Base-by-base conservation (phyloP, 352 stramenopile genomes). In the Phytophthora melonis region DNA sequence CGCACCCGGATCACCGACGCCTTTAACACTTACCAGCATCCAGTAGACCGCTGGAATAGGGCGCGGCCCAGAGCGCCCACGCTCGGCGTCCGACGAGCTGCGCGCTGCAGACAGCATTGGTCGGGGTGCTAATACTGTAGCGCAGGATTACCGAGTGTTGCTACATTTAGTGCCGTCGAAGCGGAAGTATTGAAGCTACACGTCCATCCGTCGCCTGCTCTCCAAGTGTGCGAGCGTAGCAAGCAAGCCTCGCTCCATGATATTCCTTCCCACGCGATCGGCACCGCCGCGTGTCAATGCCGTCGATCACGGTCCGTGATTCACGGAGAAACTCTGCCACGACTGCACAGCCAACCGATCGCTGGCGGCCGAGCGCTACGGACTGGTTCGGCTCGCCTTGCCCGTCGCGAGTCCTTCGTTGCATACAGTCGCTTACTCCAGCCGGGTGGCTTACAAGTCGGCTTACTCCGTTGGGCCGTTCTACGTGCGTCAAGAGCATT, bases 1-100 rank as follows among this genome's bases (percentile, higher is more conserved):
- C 63, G 54, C 63, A 52, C 54, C 18, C 43, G 43, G 45, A 53
- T 70, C 55, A 70, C 43, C 9, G 0, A 1, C 10, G 14, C 32
- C 56, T 66, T 71, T 56, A 69, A 69, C 63, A 63, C 63, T 69
- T 55, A 69, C 52, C 27, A 49, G 55, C 64, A 71, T 71, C 64
- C 64, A 23, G 21, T 19, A 45, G 55, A 70, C 45, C 64, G 32
- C 64, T 54, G 64, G 52, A 69, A 55, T 25, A 63, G 32, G 39
- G 30, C n/a, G 27, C n/a, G 14, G 21, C n/a, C 19, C 9, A 45
- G 36, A 34, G 30, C 30, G 30, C 30, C 25, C 25, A 30, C 25
- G 25, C 25, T 30, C 25, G 30, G 30, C 7, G 30, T 9, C 5
- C 30, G 30, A 34, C 30, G 30, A 34, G 30, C 30, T 34, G 30